Base-by-base conservation (phyloP, 176 grass and related monocot genomes). In the Eremochloa ophiuroides region DNA sequence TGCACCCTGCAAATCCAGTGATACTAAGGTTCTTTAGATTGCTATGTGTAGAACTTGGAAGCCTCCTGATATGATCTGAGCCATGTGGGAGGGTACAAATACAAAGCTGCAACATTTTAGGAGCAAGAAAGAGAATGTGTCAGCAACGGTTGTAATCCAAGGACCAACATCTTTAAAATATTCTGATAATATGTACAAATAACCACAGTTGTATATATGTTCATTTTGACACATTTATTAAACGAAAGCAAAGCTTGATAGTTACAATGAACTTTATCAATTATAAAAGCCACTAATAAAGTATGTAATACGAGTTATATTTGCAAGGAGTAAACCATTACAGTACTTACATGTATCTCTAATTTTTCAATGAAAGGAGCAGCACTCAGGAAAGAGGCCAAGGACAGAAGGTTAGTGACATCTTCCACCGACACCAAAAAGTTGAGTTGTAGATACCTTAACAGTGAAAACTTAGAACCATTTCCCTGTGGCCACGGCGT, bases 321-420 rank as follows among this genome's bases (percentile, higher is more conserved):
- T 15, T 14, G 7, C 66, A 69, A 42, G n/a, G 6, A 69, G 38
- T n/a, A 3, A 25, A 4, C 1, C 11, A 26, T 7, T 39, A 26
- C n/a, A 69, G 18, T 26, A 69, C 66, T 69, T 23, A 69, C 66
- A 74, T 74, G 43, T 13, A 74, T 56, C 71, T 74, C 47, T 56
- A 74, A 37, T 2, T 34, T 74, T 74, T 74, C 46, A 20, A 74
- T 11, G 29, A 74, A 55, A 74, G 71, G 71, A 74, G 71, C 46
- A 74, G 71, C 47, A 10, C 71, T 56, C 29, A 56, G 28, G 8
- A 56, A 14, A 10, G 71, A 55, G 29, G 29, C 29, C 8, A 74
- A 55, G 4, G 18, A 56, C 2, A 23, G 10, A 50, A 55, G 18
- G 29, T 74, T 74, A 50, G 0, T 2, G 0, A 7, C 1, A 74